Conservation (phyloP, 345 rosid species). For the Pistacia integerrima region DNA sequence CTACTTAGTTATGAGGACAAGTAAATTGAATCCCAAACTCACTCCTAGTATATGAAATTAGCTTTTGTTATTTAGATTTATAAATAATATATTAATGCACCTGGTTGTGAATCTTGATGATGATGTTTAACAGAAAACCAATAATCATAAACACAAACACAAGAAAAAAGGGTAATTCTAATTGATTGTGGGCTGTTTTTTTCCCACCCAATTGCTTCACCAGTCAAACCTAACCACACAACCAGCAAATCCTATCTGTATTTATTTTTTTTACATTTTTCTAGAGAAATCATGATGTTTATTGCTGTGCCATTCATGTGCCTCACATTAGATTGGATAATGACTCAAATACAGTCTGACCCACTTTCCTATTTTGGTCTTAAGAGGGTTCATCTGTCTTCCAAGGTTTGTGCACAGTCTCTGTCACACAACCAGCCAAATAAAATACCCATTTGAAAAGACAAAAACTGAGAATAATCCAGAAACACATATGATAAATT, state of each 20-base stretch:
- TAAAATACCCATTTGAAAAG: too few relatives aligned
- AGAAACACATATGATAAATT: too few relatives aligned
- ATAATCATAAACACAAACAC: neutral
- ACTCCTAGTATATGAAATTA: too few relatives aligned
- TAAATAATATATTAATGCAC: too few relatives aligned
- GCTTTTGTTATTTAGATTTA: too few relatives aligned
- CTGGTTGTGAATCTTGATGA: too few relatives aligned
- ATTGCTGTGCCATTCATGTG: conserved; percentile 4
- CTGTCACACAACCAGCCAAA: neutral
- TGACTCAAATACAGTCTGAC: too few relatives aligned
- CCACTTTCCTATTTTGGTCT: neutral
- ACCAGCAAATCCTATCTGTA: neutral
- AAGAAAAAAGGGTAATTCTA: neutral
- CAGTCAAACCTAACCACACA: conserved; percentile 10
- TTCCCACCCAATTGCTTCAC: neutral
- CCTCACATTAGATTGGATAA: neutral
- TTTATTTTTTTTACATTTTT: neutral
- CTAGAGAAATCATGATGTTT: neutral
- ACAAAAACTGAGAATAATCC: too few relatives aligned
- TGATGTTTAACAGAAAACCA: neutral
- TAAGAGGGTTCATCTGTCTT: neutral
- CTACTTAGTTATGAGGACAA: too few relatives aligned
- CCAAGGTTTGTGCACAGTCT: neutral
- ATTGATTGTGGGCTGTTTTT: neutral
- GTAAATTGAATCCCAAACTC: too few relatives aligned